Conservation (phyloP, 106 monocot species). For the Dioscorea zingiberensis region DNA sequence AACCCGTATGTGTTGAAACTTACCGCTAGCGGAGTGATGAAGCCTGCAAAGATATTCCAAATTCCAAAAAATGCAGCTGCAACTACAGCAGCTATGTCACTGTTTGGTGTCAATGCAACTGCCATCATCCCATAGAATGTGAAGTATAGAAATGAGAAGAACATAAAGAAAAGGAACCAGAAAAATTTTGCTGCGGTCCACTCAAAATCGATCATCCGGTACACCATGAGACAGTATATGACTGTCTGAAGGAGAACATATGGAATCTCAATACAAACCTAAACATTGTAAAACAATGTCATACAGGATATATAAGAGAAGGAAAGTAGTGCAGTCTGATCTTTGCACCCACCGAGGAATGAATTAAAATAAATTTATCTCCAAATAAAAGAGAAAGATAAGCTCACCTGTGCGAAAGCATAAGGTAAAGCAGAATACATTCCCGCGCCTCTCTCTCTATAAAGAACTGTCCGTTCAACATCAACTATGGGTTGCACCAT, state of each 20-base stretch:
- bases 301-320: constrained; percentile 19
- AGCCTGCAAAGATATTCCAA: constrained; percentile 42
- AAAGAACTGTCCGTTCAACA: constrained; percentile 65
- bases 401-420: constrained; percentile 54
- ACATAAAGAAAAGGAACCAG: constrained; percentile 45
- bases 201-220: constrained; percentile 38
- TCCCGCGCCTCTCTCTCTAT: constrained; percentile 70
- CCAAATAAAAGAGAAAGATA: not conserved
- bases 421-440: constrained; percentile 81
- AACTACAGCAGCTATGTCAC: constrained; percentile 26
- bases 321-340: not conserved
- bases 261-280: constrained; percentile 32
- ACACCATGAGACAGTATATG: constrained; percentile 23
- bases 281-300: constrained; percentile 17
- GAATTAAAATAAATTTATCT: too few relatives aligned
- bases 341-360: not conserved
- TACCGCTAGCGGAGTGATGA: constrained; percentile 28
- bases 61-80: constrained; percentile 23
- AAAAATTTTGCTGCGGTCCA: constrained; percentile 46
- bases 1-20: not conserved
- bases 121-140: constrained; percentile 52
- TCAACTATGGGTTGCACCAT: constrained; percentile 61
- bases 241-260: constrained; percentile 20
- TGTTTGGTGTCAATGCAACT: constrained; percentile 32
- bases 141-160: constrained; percentile 41